Percentiles rank a stretch among this genome's conserved stretches.
Evolutionary conservation across 1,139 yeast species (phyloP).

Genomic region (Blastobotrys serpentis): DNA sequence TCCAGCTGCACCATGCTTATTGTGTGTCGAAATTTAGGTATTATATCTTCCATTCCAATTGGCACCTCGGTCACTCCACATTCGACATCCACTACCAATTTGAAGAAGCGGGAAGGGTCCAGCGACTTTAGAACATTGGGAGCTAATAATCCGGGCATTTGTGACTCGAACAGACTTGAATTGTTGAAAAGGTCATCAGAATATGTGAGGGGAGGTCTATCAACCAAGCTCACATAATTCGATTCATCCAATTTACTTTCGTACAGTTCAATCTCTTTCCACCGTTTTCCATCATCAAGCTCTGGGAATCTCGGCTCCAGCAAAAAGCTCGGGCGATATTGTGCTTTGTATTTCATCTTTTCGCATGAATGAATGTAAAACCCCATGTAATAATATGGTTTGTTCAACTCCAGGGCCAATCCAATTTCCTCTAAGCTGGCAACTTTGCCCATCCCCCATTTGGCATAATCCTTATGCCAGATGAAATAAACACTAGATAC

Average conservation of each 20-base stretch:
- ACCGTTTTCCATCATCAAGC: background rate
- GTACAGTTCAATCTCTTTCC: slow-evolving; percentile 1
- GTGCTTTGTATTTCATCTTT: slow-evolving; percentile 80
- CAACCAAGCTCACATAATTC: background rate
- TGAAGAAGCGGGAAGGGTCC: background rate
- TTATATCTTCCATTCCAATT: background rate
- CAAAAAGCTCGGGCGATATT: slow-evolving; percentile 46
- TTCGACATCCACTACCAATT: background rate
- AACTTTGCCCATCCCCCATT: slow-evolving; percentile 71
- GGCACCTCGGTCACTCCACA: background rate
- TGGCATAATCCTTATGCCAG: slow-evolving; percentile 80
- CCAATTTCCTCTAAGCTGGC: slow-evolving; percentile 73
- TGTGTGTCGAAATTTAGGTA: background rate
- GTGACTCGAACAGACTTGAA: background rate
- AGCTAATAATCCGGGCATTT: slow-evolving; percentile 2
- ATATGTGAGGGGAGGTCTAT: background rate
- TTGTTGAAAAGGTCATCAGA: no score
- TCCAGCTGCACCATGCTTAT: background rate
- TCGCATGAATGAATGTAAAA: slow-evolving; percentile 74
- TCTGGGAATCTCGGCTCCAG: slow-evolving; percentile 36
- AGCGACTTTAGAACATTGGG: background rate
- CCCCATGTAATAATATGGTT: slow-evolving; percentile 63
- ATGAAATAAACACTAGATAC: slow-evolving; percentile 83
- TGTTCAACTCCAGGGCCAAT: slow-evolving; percentile 40
- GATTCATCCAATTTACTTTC: slow-evolving; percentile 1